These are phyloP conservation scores for Annulohypoxylon truncatum DNA, from an alignment of 2,329 filamentous ascomycete genomes.

Conservation along the genomic window DNA sequence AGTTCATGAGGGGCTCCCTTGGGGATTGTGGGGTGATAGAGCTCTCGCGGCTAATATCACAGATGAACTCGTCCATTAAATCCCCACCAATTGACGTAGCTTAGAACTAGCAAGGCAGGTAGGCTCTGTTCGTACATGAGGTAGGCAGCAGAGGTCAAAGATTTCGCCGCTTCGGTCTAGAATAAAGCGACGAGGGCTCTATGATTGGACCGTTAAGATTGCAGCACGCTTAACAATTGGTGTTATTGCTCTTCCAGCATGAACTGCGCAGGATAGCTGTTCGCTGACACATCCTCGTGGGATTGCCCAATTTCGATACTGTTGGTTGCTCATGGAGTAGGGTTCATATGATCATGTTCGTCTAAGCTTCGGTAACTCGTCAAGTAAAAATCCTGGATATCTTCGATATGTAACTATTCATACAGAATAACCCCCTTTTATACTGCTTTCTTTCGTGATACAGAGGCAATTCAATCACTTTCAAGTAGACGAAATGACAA, in stretches of 20 bases:
- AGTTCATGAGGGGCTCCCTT: slow-evolving; percentile 45
- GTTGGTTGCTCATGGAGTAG: too few relatives aligned
- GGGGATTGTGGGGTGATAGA: slow-evolving; percentile 40
- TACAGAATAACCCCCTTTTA: background rate
- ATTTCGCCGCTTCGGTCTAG: slow-evolving; percentile 42
- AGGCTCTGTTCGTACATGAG: slow-evolving; percentile 12
- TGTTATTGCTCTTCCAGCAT: background rate
- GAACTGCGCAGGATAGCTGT: background rate
- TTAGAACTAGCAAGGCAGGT: slow-evolving; percentile 17
- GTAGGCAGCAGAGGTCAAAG: slow-evolving; percentile 1
- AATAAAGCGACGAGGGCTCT: slow-evolving; percentile 40
- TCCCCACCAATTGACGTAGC: slow-evolving; percentile 42
- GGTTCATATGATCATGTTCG: too few relatives aligned
- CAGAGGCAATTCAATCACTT: background rate
- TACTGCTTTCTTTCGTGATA: background rate
- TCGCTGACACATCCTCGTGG: background rate
- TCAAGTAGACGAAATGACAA: background rate
- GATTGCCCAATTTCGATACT: background rate
- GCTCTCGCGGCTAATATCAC: slow-evolving; percentile 49
- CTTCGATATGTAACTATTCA: background rate
- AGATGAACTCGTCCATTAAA: slow-evolving; percentile 36
- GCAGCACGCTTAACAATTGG: background rate
- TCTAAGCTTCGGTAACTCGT: background rate
- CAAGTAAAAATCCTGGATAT: background rate
- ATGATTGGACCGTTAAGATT: background rate